Conservation (phyloP, 306 rosid species). For the Fagus crenata region DNA sequence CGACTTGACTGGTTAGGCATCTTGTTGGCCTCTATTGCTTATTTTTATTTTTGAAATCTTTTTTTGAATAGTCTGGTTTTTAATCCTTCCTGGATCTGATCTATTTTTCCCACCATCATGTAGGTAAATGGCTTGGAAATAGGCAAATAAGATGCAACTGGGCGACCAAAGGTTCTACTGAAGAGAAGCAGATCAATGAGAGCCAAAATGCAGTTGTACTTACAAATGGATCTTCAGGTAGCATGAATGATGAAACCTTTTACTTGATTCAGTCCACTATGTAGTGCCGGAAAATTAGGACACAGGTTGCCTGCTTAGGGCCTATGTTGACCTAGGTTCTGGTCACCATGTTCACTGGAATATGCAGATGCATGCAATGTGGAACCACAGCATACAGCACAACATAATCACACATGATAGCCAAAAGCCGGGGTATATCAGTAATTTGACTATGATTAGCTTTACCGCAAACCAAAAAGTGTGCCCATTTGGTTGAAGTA, state of each 20-base stretch:
- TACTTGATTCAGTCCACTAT: slow-evolving; percentile 8
- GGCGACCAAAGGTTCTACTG: slow-evolving; percentile 65
- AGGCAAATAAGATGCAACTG: slow-evolving; percentile 67
- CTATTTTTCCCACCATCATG: slow-evolving; percentile 13
- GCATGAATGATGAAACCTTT: slow-evolving; percentile 3
- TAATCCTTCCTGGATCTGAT: slow-evolving; percentile 23
- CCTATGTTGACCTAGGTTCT: neutral
- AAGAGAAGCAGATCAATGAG: slow-evolving; percentile 50
- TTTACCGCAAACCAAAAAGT: neutral
- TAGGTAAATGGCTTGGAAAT: slow-evolving; percentile 67
- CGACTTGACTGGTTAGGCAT: slow-evolving; percentile 60
- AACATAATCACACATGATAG: neutral
- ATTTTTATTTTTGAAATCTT: slow-evolving; percentile 10
- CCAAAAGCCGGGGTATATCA: neutral
- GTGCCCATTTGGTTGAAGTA: neutral
- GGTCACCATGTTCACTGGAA: neutral
- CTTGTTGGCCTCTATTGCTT: slow-evolving; percentile 6
- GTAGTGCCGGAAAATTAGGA: neutral
- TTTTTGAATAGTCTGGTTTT: neutral
- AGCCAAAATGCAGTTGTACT: slow-evolving; percentile 59
- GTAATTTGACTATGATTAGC: neutral
- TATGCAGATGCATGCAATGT: slow-evolving; percentile 10
- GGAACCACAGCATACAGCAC: neutral
- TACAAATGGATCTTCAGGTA: slow-evolving; percentile 67
- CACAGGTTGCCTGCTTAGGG: neutral